phyloP scores from a whole-genome alignment of 371 early-diverging fungal genomes.

The Haplosporangium sp. region DNA sequence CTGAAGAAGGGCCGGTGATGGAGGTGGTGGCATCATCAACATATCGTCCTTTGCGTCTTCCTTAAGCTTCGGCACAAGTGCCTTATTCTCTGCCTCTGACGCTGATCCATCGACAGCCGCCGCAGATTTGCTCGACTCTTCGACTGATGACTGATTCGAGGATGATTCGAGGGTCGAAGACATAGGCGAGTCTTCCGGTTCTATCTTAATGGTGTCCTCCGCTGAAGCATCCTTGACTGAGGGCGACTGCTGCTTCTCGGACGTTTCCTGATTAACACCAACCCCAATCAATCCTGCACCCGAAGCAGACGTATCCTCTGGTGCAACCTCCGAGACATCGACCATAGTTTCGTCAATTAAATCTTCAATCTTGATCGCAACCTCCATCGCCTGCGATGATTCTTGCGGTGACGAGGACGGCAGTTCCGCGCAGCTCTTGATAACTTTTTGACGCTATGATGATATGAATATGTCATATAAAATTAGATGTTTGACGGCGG shows the following conservation, averaged over 20 bases:
- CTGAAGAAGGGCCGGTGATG: slow-evolving; percentile 50
- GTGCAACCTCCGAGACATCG: slow-evolving; percentile 8
- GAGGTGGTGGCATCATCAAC: slow-evolving; percentile 55
- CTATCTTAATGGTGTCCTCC: slow-evolving; percentile 37
- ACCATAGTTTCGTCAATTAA: slow-evolving; percentile 47
- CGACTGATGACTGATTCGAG: slow-evolving; percentile 1
- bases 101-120: slow-evolving; percentile 2
- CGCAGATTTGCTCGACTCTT: slow-evolving; percentile 5
- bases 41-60: slow-evolving; percentile 52
- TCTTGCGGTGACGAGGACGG: slow-evolving; percentile 6
- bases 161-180: slow-evolving; percentile 2
- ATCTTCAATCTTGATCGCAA: slow-evolving; percentile 39
- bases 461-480: background rate
- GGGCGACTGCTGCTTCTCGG: slow-evolving; percentile 10
- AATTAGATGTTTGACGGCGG: background rate
- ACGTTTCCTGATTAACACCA: slow-evolving; percentile 64
- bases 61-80: slow-evolving; percentile 33
- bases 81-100: slow-evolving; percentile 28
- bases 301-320: slow-evolving; percentile 53
- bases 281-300: slow-evolving; percentile 58
- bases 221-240: slow-evolving; percentile 1
- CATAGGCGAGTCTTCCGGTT: slow-evolving; percentile 41
- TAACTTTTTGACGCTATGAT: slow-evolving; percentile 14
- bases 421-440: background rate
- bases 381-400: slow-evolving; percentile 21